Evolutionary conservation across 2,329 filamentous ascomycete genomes (phyloP).

Genomic region (Colletotrichum cereale): DNA sequence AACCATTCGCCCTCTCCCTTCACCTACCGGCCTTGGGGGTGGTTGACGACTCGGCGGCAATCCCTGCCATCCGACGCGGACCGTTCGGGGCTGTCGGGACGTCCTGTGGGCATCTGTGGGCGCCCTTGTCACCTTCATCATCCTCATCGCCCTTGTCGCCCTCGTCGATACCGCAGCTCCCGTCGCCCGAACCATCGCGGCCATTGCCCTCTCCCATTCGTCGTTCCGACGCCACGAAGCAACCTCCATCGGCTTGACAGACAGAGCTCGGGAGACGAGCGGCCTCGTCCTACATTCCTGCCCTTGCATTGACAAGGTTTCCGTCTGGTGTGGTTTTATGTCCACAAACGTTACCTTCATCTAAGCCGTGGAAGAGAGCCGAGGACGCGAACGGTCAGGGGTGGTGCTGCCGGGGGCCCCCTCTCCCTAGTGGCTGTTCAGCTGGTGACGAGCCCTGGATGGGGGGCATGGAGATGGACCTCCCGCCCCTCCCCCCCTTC

Average conservation of each 20-base stretch:
- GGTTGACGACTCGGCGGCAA: background rate
- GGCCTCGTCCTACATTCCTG: constrained; percentile 19
- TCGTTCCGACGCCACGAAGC: background rate
- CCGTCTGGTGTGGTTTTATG: background rate
- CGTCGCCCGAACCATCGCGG: constrained; percentile 4
- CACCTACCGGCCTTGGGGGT: background rate
- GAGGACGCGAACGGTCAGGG: constrained; percentile 1
- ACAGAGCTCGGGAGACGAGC: constrained; percentile 12
- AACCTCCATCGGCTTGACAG: constrained; percentile 4
- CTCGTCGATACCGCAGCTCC: constrained; percentile 7
- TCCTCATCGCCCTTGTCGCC: background rate
- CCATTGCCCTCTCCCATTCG: constrained; percentile 9
- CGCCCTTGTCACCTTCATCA: background rate
- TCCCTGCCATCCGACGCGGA: constrained; percentile 11
- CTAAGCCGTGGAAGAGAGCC: background rate
- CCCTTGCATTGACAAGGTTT: constrained; percentile 32
- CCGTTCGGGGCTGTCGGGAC: constrained; percentile 9
- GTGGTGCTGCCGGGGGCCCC: constrained; percentile 18
- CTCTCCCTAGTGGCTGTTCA: background rate
- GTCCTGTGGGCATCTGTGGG: background rate
- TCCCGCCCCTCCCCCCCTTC: background rate
- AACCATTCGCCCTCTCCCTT: background rate
- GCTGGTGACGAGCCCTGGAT: background rate
- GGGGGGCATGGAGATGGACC: background rate
- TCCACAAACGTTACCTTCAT: constrained; percentile 14